A percentile compares a stretch with the other conserved stretches of the same genome.
These are phyloP conservation scores for Hyphopichia fennica DNA, from an alignment of 1,139 yeast species.

Conservation along the genomic window DNA sequence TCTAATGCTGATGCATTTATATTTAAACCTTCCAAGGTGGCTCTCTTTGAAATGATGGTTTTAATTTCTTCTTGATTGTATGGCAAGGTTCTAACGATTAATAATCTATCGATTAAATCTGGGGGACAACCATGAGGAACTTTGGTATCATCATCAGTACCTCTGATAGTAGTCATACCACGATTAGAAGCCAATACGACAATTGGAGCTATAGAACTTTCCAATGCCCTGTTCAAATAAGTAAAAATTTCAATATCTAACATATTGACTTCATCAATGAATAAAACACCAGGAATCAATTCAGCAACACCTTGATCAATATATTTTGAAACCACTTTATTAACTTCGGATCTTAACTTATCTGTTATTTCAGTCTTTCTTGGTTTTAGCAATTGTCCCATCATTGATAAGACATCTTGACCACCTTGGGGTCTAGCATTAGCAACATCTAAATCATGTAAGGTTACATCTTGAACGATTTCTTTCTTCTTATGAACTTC, in stretches of 20 bases:
- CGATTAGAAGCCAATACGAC: conserved; percentile 95
- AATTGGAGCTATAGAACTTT: conserved; percentile 87
- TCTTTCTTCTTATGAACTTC: conserved; percentile 98
- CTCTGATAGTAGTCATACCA: conserved; percentile 88
- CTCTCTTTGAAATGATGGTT: conserved; percentile 78
- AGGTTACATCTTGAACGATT: conserved; percentile 94
- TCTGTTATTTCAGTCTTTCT: conserved; percentile 98
- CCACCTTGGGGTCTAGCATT: conserved; percentile 99
- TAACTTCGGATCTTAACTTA: conserved; percentile 88
- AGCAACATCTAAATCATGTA: conserved; percentile 94
- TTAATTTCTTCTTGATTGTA: conserved; percentile 82
- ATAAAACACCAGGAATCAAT: conserved; percentile 94
- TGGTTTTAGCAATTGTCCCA: conserved; percentile 97
- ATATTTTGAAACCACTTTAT: conserved; percentile 92
- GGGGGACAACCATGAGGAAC: conserved; percentile 98
- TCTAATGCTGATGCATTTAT: conserved; percentile 69
- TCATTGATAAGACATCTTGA: conserved; percentile 96
- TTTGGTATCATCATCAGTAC: conserved; percentile 68
- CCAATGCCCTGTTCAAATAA: conserved; percentile 89
- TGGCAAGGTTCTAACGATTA: conserved; percentile 89
- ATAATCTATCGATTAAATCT: conserved; percentile 84
- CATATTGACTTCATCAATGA: conserved; percentile 98
- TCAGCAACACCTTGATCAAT: conserved; percentile 99
- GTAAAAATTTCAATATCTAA: conserved; percentile 95
- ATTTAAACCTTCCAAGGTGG: conserved; percentile 70